Evolutionary conservation across 1,139 yeast genomes (phyloP).

Genomic region (Pichia sp.): DNA sequence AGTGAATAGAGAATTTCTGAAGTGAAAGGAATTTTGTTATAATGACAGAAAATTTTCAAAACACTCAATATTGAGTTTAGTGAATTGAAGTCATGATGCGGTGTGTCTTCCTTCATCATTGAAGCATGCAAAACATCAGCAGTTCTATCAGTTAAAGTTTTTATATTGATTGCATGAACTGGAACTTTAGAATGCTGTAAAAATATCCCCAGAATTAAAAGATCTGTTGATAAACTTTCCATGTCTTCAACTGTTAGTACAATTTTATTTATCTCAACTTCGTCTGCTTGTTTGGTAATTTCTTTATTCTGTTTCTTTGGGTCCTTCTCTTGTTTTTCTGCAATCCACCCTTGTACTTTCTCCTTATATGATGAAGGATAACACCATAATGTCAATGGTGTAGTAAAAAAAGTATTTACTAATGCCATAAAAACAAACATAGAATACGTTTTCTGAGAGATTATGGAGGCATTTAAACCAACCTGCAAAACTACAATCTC

Average conservation of each 20-base stretch:
- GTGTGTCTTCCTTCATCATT: constrained; percentile 21
- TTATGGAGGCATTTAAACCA: constrained; percentile 64
- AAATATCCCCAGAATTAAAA: constrained; percentile 23
- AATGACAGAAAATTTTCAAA: constrained; percentile 45
- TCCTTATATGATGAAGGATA: constrained; percentile 60
- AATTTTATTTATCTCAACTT: constrained; percentile 16
- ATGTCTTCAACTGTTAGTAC: constrained; percentile 22
- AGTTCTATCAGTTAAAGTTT: constrained; percentile 58
- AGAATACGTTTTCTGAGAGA: constrained; percentile 56
- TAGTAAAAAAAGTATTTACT: constrained; percentile 64
- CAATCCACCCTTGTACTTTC: constrained; percentile 32
- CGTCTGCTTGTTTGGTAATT: neutral
- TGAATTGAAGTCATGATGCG: constrained; percentile 15
- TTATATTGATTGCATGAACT: constrained; percentile 49
- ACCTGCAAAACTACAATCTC: constrained; percentile 71
- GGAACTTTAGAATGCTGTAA: constrained; percentile 27
- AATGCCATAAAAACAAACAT: constrained; percentile 81
- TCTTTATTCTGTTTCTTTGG: neutral
- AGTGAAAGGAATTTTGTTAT: constrained; percentile 42
- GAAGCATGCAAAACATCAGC: constrained; percentile 65
- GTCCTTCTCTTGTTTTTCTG: constrained; percentile 13
- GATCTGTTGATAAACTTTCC: constrained; percentile 25
- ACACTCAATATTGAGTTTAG: constrained; percentile 41
- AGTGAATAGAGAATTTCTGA: constrained; percentile 50
- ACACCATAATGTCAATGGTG: constrained; percentile 55